phyloP scores from a whole-genome alignment of 805 yeast species.

The Suhomyces pyralidae region DNA sequence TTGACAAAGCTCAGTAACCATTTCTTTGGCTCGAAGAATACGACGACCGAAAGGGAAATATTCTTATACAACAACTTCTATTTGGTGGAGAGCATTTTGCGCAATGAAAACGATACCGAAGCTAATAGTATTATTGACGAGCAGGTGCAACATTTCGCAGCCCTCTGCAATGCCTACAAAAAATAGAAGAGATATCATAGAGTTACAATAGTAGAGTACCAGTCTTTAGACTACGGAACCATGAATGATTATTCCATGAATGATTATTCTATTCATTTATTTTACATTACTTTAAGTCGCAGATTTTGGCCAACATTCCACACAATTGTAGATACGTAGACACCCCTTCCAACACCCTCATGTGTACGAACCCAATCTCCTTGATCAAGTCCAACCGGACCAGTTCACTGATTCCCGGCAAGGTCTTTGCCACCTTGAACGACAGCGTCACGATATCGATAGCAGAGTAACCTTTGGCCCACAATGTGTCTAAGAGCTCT shows the following conservation, averaged over 20 bases:
- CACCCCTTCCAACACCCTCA: slow-evolving; percentile 92
- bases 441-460: slow-evolving; percentile 89
- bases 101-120: slow-evolving; percentile 27
- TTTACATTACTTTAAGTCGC: slow-evolving; percentile 17
- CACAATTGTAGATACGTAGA: slow-evolving; percentile 81
- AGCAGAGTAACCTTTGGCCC: slow-evolving; percentile 91
- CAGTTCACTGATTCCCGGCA: slow-evolving; percentile 66
- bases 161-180: slow-evolving; percentile 40
- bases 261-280: not conserved
- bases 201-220: no score
- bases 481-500: slow-evolving; percentile 60
- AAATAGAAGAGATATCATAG: not conserved
- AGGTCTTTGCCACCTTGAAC: slow-evolving; percentile 79
- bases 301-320: slow-evolving; percentile 68
- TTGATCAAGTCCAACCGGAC: slow-evolving; percentile 72
- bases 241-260: not conserved
- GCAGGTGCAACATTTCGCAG: slow-evolving; percentile 37
- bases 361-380: slow-evolving; percentile 86
- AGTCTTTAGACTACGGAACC: no score
- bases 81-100: slow-evolving; percentile 56
- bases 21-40: slow-evolving; percentile 31
- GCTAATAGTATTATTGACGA: slow-evolving; percentile 23
- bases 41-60: slow-evolving; percentile 53
- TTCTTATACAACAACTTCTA: slow-evolving; percentile 74
- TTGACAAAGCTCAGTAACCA: slow-evolving; percentile 65